Base-by-base conservation (phyloP, 2,329 filamentous ascomycete species). In the Daldinia eschscholtzii region DNA sequence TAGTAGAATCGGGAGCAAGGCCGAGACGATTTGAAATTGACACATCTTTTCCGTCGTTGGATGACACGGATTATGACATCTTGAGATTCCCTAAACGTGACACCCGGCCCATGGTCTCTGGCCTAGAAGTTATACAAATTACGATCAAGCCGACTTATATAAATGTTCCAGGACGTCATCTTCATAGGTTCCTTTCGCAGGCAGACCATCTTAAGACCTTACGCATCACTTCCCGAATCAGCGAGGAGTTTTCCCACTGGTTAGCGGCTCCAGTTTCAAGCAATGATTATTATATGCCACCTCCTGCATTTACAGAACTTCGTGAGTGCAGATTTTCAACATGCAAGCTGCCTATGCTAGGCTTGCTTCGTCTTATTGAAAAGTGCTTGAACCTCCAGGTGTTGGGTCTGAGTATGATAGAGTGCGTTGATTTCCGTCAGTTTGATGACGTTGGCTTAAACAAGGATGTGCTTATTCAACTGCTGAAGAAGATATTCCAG, bases 301-400 rank as follows among this genome's bases (percentile, higher is more conserved):
- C 70, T 50, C 68, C 64, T 9, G n/a, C 37, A 20, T 63, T 71
- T 15, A 12, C 53, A 20, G n/a, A 60, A 18, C 61, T 72, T 9
- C 23, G 9, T 15, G 64, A 69, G 23, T 59, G 71, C 2, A 12
- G 44, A 15, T 26, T 72, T 35, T 13, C 12, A 6, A 10, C 26
- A 7, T 44, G 60, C n/a, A 6, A 33, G 1, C n/a, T 69, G 18
- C 26, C 18, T 26, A 6, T 30, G 3, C 20, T 57, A 1, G 6
- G 64, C 18, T 18, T 72, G 20, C 15, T 62, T 23, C 6, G 0
- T 10, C 56, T 71, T 13, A 18, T 70, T 39, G 20, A 56, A 48
- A 72, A 68, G 37, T 68, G 59, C 48, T 70, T 61, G 4, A 15
- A 26, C 12, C 42, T 72, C 15, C 59, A 48, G 30, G 68, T 57